Conservation (phyloP, 495 filamentous ascomycete genomes). For the Chlorociboria aeruginascens region DNA sequence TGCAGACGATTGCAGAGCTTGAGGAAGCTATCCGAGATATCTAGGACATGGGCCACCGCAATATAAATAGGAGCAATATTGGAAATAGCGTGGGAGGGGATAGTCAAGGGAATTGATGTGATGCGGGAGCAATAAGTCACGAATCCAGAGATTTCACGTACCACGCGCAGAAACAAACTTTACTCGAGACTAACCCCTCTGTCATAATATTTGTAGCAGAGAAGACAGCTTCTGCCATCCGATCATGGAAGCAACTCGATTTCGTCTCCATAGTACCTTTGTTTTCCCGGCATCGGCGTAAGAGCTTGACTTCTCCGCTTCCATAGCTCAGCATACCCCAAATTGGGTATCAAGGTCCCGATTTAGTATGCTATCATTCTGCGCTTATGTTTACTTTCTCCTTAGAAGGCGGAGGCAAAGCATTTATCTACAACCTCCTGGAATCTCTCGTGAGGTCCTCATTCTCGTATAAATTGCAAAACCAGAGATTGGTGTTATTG, state of each 20-base stretch:
- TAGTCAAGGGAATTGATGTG: constrained; percentile 22
- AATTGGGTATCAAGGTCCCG: constrained; percentile 30
- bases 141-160: constrained; percentile 50
- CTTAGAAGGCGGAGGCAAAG: constrained; percentile 22
- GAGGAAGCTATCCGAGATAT: constrained; percentile 20
- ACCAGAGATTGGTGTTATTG: constrained; percentile 38
- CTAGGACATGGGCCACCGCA: constrained; percentile 21
- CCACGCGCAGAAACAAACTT: constrained; percentile 42
- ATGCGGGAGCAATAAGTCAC: constrained; percentile 36
- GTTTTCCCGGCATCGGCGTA: constrained; percentile 8
- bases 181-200: constrained; percentile 31
- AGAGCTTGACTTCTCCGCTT: constrained; percentile 24
- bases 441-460: constrained; percentile 30
- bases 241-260: constrained; percentile 36
- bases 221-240: constrained; percentile 33
- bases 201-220: constrained; percentile 38
- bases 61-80: not conserved
- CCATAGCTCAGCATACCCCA: constrained; percentile 39
- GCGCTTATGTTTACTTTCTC: constrained; percentile 39
- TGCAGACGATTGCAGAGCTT: constrained; percentile 29
- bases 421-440: constrained; percentile 46
- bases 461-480: constrained; percentile 21
- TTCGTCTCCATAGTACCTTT: constrained; percentile 20
- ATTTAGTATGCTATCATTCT: constrained; percentile 36
- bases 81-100: not conserved